These are phyloP conservation scores for Ephemerocybe angulata DNA, from an alignment of 768 basidiomycete genomes.

Conservation along the genomic window DNA sequence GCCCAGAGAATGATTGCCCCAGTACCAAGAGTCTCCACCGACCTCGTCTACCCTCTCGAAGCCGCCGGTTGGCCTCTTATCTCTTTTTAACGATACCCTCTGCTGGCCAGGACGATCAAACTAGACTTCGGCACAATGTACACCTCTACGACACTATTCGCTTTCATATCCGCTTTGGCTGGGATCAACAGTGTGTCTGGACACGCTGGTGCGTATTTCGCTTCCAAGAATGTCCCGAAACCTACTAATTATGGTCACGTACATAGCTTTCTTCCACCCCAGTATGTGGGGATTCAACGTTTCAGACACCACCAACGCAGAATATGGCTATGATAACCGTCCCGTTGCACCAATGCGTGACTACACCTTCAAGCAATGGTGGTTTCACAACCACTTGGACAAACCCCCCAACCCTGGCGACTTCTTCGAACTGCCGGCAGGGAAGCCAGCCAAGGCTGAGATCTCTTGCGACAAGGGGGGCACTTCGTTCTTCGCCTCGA, in stretches of 20 bases:
- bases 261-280: conserved; percentile 48
- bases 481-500: conserved; percentile 52
- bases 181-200: neutral
- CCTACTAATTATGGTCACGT: neutral
- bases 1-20: neutral
- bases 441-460: conserved; percentile 49
- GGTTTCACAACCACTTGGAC: conserved; percentile 62
- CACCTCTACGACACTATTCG: neutral
- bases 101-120: neutral
- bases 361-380: conserved; percentile 53
- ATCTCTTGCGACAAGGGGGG: conserved; percentile 59
- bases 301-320: conserved; percentile 44
- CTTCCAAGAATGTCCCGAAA: neutral
- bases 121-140: neutral
- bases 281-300: conserved; percentile 71
- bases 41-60: too few species aligned
- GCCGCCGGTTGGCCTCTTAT: conserved; percentile 1
- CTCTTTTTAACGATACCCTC: neutral
- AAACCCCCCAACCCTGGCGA: conserved; percentile 55
- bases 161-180: neutral
- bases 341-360: conserved; percentile 46
- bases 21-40: neutral
- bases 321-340: conserved; percentile 61
- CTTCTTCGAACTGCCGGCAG: conserved; percentile 59
- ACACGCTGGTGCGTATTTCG: neutral